phyloP scores from a whole-genome alignment of 2,329 filamentous ascomycete genomes.

The Arthroderma sp. region DNA sequence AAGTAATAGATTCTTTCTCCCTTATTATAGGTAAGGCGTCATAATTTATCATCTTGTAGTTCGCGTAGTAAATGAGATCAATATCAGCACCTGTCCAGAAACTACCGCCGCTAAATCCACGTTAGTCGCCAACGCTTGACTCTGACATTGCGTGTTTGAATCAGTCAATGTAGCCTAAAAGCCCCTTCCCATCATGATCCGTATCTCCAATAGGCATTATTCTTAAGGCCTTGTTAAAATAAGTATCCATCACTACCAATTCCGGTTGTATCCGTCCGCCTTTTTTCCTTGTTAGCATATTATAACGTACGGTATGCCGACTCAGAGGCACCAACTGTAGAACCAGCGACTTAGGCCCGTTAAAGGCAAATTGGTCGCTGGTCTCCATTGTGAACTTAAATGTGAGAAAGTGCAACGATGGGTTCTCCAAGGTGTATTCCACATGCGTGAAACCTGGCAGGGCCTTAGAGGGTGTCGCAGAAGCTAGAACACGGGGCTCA shows the following conservation, averaged over 20 bases:
- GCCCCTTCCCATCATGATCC: slow-evolving; percentile 41
- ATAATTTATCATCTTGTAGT: too few species aligned
- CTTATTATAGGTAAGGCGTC: too few species aligned
- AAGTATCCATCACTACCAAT: slow-evolving; percentile 70
- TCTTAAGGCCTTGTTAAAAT: slow-evolving; percentile 81
- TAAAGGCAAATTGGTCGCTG: slow-evolving; percentile 84
- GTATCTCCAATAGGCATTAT: slow-evolving; percentile 66
- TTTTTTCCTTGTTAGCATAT: slow-evolving; percentile 51
- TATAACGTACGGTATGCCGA: slow-evolving; percentile 58
- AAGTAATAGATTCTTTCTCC: too few species aligned
- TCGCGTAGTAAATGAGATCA: too few species aligned
- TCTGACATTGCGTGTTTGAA: too few species aligned
- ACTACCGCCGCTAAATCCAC: too few species aligned
- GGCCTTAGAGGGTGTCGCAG: slow-evolving; percentile 24
- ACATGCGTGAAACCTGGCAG: slow-evolving; percentile 32
- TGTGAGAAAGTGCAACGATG: slow-evolving; percentile 84
- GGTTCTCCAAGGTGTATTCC: slow-evolving; percentile 73
- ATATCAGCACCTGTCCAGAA: too few species aligned
- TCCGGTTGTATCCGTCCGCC: slow-evolving; percentile 59
- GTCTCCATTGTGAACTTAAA: slow-evolving; percentile 90
- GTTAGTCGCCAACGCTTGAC: too few species aligned
- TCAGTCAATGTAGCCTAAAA: slow-evolving; percentile 30
- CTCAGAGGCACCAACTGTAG: slow-evolving; percentile 74
- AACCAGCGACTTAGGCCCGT: slow-evolving; percentile 67
- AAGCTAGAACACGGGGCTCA: slow-evolving; percentile 69